These are phyloP conservation scores for Jamesozyma gamospora DNA, from an alignment of 805 yeast genomes.

Conservation along the genomic window DNA sequence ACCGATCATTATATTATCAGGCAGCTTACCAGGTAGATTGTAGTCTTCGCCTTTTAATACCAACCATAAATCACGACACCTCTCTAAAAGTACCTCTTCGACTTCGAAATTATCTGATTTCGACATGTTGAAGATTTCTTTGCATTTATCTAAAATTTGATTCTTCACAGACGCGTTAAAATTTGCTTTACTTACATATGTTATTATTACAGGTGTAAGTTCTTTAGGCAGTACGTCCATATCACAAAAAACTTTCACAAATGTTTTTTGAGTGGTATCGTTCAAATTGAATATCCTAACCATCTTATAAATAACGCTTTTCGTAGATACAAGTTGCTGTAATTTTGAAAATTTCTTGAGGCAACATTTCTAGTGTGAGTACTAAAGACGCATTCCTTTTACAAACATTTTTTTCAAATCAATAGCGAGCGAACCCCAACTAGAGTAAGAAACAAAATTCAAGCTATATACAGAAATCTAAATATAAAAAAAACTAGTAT, in stretches of 20 bases:
- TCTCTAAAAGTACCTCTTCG: constrained; percentile 5
- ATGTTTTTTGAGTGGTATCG: not conserved
- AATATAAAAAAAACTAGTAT: too few species aligned
- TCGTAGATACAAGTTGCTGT: too few species aligned
- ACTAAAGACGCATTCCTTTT: not conserved
- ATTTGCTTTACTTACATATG: constrained; percentile 6
- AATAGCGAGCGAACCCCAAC: too few species aligned
- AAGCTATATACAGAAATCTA: too few species aligned
- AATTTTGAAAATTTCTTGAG: too few species aligned
- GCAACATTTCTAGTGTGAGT: not conserved
- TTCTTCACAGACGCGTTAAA: constrained; percentile 3
- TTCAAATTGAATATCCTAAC: not conserved
- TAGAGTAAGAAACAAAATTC: too few species aligned
- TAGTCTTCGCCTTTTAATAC: constrained; percentile 9
- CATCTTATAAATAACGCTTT: not conserved
- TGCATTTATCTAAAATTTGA: constrained; percentile 7
- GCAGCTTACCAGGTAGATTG: constrained; percentile 2
- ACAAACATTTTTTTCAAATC: not conserved
- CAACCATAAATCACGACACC: constrained; percentile 15
- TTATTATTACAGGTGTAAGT: constrained; percentile 3
- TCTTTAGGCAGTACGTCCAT: not conserved
- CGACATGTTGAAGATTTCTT: constrained; percentile 7
- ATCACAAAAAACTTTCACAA: not conserved
- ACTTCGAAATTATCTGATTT: constrained; percentile 2
- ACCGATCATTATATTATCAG: constrained; percentile 3